phyloP scores from a whole-genome alignment of 257 asterid species.

The Scutellaria barbata region DNA sequence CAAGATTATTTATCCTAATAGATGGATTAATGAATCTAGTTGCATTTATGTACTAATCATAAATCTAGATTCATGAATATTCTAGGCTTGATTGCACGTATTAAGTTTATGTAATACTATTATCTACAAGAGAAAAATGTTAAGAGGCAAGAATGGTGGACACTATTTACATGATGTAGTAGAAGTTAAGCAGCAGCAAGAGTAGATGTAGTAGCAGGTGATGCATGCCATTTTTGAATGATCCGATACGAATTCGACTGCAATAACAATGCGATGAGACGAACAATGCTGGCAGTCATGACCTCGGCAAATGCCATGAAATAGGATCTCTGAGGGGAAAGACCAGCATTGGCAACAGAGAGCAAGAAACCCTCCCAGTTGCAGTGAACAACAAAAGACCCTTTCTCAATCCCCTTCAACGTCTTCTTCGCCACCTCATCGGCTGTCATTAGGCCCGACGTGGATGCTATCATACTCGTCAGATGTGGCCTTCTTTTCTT shows the following conservation, averaged over 20 bases:
- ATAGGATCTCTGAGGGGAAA: slow-evolving; percentile 78
- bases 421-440: slow-evolving; percentile 72
- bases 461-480: slow-evolving; percentile 63
- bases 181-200: no score
- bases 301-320: slow-evolving; percentile 71
- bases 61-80: no score
- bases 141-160: no score
- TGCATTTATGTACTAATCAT: no score
- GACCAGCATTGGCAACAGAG: slow-evolving; percentile 67
- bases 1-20: no score
- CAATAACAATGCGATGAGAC: slow-evolving; percentile 60
- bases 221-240: slow-evolving; percentile 57
- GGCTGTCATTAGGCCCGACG: slow-evolving; percentile 77
- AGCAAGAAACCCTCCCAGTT: slow-evolving; percentile 65
- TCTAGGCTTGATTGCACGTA: no score
- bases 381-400: slow-evolving; percentile 65
- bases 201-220: background rate
- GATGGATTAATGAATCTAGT: no score
- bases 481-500: slow-evolving; percentile 67
- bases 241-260: slow-evolving; percentile 72
- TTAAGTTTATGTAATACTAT: no score
- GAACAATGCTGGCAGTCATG: slow-evolving; percentile 47
- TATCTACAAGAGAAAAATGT: no score
- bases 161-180: no score
- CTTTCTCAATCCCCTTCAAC: slow-evolving; percentile 59